Percentiles rank a stretch among this genome's conserved stretches.
Conservation (phyloP, 371 early-diverging fungal species). For the Mucor piriformis region DNA sequence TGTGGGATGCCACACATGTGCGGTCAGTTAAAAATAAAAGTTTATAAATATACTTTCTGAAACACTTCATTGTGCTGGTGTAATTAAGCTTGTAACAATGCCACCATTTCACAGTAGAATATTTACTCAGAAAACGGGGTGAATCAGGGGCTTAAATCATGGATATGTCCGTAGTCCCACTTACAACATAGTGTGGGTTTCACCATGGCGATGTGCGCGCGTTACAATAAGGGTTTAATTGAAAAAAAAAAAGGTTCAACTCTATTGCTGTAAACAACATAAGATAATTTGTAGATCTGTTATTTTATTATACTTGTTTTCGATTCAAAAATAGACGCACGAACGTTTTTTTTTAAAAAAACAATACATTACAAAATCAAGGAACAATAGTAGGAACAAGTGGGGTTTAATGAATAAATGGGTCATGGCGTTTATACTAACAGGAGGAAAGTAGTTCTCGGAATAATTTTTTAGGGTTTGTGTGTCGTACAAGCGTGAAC, state of each 20-base stretch:
- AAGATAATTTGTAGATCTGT: too few species aligned
- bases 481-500: constrained; percentile 13
- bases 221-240: too few species aligned
- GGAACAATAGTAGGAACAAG: not conserved
- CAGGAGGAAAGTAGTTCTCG: not conserved
- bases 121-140: too few species aligned
- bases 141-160: too few species aligned
- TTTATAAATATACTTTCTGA: not conserved
- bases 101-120: not conserved
- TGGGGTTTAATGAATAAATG: not conserved
- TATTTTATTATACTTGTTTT: not conserved
- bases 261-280: too few species aligned
- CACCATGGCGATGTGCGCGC: not conserved
- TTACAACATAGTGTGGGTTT: not conserved
- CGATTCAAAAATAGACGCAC: constrained; percentile 1
- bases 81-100: not conserved
- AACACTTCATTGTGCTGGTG: not conserved
- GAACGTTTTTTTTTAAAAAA: not conserved
- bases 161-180: not conserved
- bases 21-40: not conserved
- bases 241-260: too few species aligned
- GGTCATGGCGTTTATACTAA: not conserved
- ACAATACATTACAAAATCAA: not conserved
- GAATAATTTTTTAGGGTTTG: not conserved
- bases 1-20: not conserved